phyloP scores from a whole-genome alignment of 2,329 filamentous ascomycete genomes.

The Dothistroma septosporum region DNA sequence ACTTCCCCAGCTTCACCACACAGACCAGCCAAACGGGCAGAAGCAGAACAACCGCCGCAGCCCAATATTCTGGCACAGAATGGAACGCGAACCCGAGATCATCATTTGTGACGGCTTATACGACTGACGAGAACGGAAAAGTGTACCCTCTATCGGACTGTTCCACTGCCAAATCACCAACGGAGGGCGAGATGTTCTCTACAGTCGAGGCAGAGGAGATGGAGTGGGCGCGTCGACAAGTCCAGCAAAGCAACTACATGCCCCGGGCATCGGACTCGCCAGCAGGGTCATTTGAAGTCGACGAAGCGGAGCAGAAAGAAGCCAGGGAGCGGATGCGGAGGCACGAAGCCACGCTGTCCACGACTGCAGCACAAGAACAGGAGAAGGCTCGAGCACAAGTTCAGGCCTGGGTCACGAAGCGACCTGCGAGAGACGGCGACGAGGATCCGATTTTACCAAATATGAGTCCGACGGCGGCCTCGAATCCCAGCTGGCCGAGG shows the following conservation, averaged over 20 bases:
- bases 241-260: constrained; percentile 1
- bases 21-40: background rate
- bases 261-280: background rate
- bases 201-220: constrained; percentile 2
- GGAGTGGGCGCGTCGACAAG: constrained; percentile 5
- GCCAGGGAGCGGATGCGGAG: background rate
- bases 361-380: background rate
- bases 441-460: background rate
- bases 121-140: constrained; percentile 4
- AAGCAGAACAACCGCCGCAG: background rate
- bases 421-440: constrained; percentile 1
- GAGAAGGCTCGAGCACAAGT: constrained; percentile 8
- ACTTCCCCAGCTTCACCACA: constrained; percentile 4
- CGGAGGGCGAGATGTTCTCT: constrained; percentile 2
- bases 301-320: background rate
- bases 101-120: background rate
- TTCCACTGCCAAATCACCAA: background rate
- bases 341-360: background rate
- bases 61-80: background rate
- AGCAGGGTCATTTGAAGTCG: background rate
- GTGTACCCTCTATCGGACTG: background rate
- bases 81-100: background rate
- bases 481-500: background rate
- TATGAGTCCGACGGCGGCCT: background rate
- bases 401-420: constrained; percentile 6